These are phyloP conservation scores for Colletotrichum sp. DNA, from an alignment of 2,329 filamentous ascomycete genomes.

Conservation along the genomic window DNA sequence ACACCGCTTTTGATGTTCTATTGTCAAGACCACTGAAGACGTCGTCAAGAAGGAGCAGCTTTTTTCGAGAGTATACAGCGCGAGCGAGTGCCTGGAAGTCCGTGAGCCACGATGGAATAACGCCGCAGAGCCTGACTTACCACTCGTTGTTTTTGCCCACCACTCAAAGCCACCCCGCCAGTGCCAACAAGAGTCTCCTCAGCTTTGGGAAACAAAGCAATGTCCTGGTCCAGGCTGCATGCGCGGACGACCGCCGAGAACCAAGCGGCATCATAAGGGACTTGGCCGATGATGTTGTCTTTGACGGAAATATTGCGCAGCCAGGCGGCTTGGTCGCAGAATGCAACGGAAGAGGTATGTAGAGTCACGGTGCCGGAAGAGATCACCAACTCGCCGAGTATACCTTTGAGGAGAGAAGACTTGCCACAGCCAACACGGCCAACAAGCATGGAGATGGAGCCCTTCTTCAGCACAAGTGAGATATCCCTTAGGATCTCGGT, in stretches of 20 bases:
- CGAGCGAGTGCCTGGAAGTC: slow-evolving; percentile 44
- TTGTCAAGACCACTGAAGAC: slow-evolving; percentile 49
- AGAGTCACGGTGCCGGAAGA: slow-evolving; percentile 10
- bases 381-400: slow-evolving; percentile 41
- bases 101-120: background rate
- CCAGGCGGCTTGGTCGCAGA: slow-evolving; percentile 50
- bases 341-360: slow-evolving; percentile 34
- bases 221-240: slow-evolving; percentile 39
- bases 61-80: slow-evolving; percentile 45
- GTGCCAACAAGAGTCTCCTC: slow-evolving; percentile 42
- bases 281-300: slow-evolving; percentile 41
- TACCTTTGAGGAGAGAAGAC: slow-evolving; percentile 39
- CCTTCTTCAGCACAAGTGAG: slow-evolving; percentile 20
- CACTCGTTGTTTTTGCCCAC: slow-evolving; percentile 47
- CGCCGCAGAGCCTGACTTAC: slow-evolving; percentile 27
- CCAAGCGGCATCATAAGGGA: slow-evolving; percentile 30
- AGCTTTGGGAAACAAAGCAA: slow-evolving; percentile 32
- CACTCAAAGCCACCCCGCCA: slow-evolving; percentile 46
- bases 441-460: slow-evolving; percentile 38
- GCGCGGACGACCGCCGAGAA: slow-evolving; percentile 31
- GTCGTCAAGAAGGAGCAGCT: slow-evolving; percentile 51
- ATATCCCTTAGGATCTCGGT: slow-evolving; percentile 27
- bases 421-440: slow-evolving; percentile 51
- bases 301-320: slow-evolving; percentile 44
- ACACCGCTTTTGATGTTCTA: slow-evolving; percentile 45